Evolutionary conservation across 2,329 filamentous ascomycete species (phyloP).

Genomic region (Colletotrichum lini): DNA sequence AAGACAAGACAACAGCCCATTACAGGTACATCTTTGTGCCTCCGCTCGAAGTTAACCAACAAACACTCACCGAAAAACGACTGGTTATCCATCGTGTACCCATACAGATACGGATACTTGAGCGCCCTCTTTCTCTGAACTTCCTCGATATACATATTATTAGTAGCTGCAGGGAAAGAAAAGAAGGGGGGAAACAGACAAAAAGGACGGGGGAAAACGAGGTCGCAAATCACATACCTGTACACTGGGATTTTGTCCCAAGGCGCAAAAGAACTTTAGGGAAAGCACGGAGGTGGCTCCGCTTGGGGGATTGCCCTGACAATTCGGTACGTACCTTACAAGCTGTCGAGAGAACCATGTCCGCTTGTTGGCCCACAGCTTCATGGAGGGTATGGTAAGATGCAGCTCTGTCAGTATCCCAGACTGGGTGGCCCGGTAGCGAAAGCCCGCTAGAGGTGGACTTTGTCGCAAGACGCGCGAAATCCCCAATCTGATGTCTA

Average conservation of each 20-base stretch:
- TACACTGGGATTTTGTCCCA: not conserved
- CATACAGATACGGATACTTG: not conserved
- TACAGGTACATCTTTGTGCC: not conserved
- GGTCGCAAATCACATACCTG: constrained; percentile 25
- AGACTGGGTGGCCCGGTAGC: not conserved
- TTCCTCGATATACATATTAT: too few species aligned
- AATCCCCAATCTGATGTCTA: constrained; percentile 2
- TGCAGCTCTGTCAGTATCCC: constrained; percentile 16
- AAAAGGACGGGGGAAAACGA: not conserved
- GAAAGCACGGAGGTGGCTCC: constrained; percentile 31
- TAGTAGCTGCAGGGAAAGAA: not conserved
- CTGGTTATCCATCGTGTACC: not conserved
- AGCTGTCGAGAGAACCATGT: constrained; percentile 6
- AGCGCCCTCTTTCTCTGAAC: not conserved
- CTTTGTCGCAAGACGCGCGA: not conserved
- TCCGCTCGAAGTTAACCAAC: constrained; percentile 14
- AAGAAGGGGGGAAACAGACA: too few species aligned
- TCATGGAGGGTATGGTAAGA: constrained; percentile 7
- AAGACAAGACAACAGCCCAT: constrained; percentile 7
- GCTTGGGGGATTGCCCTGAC: constrained; percentile 23
- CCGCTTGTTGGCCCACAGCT: constrained; percentile 6
- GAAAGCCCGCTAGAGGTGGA: not conserved
- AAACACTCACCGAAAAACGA: not conserved
- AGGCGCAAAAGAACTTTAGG: constrained; percentile 21
- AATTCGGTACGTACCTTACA: constrained; percentile 6